Evolutionary conservation across 768 basidiomycete species (phyloP), one percentile per base, ranked within the genome.

Genomic region (Naganishia randhawae): DNA sequence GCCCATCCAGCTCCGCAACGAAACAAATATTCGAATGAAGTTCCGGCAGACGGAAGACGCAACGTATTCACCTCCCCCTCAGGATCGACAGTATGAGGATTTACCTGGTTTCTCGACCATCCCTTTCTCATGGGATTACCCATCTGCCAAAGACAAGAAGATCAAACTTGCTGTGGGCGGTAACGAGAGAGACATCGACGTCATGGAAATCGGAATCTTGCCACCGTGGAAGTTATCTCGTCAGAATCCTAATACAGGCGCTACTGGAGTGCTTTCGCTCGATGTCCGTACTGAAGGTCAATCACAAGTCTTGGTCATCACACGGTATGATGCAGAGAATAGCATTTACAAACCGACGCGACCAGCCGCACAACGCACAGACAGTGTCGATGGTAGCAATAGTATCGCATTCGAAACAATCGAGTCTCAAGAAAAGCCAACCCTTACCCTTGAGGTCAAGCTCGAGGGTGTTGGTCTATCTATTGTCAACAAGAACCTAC

Each of bases 181-280:
- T 27, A 80, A 85, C 63, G 85, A 84, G 13, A 85, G 91, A 32
- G 78, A 83, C 25, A 82, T 98, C 61, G 95, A 98, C 76, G 88
- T 95, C 69, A 88, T 95, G 87, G 96, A 97, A 79, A 98, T 99
- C 25, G 96, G 96, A 31, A 85, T 89, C 71, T 84, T 95, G 7
- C 80, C 90, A 14, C 96, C 96, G 1, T 94, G 94, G 84, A 91
- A 86, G 77, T 91, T 95, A 76, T 8, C 61, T 66, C 63, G 33
- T 33, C 48, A 27, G 37, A 67, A 66, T 68, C 71, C 37, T 66
- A 69, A 10, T 72, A 67, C 52, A 42, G 68, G 7, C 61, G 69
- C 85, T 33, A 81, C 84, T n/a, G 83, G 83, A 66, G 85, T 84
- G 1, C 85, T 98, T 8, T 94, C 95, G 0, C 82, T 97, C 71